Conservation (phyloP, 1,139 yeast genomes). For the Blastobotrys malaysiensis region DNA sequence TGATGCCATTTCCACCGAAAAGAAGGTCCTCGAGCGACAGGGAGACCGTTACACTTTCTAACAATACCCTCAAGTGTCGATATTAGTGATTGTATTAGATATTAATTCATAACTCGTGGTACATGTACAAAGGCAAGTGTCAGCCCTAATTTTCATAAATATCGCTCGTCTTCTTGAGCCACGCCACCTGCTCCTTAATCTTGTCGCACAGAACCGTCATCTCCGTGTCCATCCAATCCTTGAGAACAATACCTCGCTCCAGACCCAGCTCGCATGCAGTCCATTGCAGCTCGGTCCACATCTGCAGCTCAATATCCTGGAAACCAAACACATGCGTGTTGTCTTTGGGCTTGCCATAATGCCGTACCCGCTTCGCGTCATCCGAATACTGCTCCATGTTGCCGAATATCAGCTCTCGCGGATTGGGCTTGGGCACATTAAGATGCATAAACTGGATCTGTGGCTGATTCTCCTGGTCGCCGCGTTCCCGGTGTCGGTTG, state of each 20-base stretch:
- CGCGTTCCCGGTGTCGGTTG: conserved; percentile 14
- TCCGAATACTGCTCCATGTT: conserved; percentile 30
- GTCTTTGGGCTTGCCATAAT: conserved; percentile 54
- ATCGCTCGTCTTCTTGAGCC: conserved; percentile 24
- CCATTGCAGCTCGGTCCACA: conserved; percentile 56
- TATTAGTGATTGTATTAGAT: no score
- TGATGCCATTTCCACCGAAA: conserved; percentile 86
- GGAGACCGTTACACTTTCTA: background rate
- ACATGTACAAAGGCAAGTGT: no score
- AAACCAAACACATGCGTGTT: conserved; percentile 23
- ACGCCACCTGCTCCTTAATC: conserved; percentile 27
- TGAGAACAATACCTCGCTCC: conserved; percentile 38
- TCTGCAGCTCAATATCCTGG: conserved; percentile 53
- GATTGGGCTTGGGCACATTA: conserved; percentile 60
- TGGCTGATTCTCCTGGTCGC: conserved; percentile 31
- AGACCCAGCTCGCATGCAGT: conserved; percentile 46
- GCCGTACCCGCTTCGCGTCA: conserved; percentile 44
- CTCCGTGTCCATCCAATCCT: conserved; percentile 40
- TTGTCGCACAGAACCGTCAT: conserved; percentile 37
- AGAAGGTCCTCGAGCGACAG: conserved; percentile 38
- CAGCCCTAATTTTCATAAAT: no score
- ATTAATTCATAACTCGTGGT: no score
- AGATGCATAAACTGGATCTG: conserved; percentile 56
- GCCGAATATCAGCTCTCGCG: conserved; percentile 32
- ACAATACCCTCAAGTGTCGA: no score